These are phyloP conservation scores for Vigna unguiculata DNA, from an alignment of 306 rosid genomes.

Conservation along the genomic window DNA sequence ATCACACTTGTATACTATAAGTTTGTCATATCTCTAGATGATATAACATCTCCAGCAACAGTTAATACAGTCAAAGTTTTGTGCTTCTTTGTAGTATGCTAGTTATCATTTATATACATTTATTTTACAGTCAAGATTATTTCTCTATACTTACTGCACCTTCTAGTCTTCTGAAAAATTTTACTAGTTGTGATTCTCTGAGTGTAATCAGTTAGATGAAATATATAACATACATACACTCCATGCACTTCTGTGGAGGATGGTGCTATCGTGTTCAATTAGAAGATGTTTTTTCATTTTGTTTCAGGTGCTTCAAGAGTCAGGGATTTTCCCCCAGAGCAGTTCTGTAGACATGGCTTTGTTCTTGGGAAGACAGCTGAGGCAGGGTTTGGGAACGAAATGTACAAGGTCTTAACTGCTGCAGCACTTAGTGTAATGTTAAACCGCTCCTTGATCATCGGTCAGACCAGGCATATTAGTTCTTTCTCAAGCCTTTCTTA, in stretches of 20 bases:
- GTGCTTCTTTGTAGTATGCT: not conserved
- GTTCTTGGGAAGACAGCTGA: constrained; percentile 88
- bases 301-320: constrained; percentile 87
- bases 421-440: constrained; percentile 89
- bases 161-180: not conserved
- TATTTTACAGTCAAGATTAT: not conserved
- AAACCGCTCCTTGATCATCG: constrained; percentile 95
- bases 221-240: not conserved
- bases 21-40: too few species aligned
- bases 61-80: not conserved
- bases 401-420: constrained; percentile 90
- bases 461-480: constrained; percentile 99
- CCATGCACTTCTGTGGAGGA: constrained; percentile 17
- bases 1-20: too few species aligned
- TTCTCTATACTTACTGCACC: not conserved
- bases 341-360: constrained; percentile 90
- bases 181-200: not conserved
- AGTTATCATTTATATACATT: not conserved
- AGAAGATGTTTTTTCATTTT: constrained; percentile 16
- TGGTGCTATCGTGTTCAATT: constrained; percentile 24
- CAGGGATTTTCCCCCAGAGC: constrained; percentile 69
- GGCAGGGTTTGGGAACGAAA: constrained; percentile 98
- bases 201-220: not conserved
- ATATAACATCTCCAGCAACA: too few species aligned
- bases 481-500: constrained; percentile 80